Conservation (phyloP, 2,329 filamentous ascomycete species). For the Coleophoma eucalyptorum region DNA sequence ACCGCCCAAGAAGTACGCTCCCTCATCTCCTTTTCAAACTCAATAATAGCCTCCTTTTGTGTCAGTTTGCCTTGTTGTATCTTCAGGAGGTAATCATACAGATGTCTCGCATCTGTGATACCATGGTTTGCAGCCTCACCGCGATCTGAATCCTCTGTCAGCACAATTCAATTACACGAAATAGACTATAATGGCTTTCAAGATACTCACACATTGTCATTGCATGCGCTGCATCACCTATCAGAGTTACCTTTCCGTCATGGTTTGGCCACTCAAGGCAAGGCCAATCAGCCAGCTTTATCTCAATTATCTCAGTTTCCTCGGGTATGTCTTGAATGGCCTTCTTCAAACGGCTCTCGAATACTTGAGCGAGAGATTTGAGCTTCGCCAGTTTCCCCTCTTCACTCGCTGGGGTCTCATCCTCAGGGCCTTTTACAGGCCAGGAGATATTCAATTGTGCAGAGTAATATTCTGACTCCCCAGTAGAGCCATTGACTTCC, state of each 20-base stretch:
- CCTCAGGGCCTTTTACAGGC: slow-evolving; percentile 30
- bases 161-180: background rate
- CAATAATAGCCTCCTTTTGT: slow-evolving; percentile 5
- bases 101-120: slow-evolving; percentile 45
- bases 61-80: slow-evolving; percentile 9
- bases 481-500: slow-evolving; percentile 11
- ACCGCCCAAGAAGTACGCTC: slow-evolving; percentile 41
- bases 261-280: slow-evolving; percentile 28
- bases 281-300: slow-evolving; percentile 47
- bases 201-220: slow-evolving; percentile 54
- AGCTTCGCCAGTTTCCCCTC: slow-evolving; percentile 37
- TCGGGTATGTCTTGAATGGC: slow-evolving; percentile 36
- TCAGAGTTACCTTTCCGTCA: slow-evolving; percentile 38
- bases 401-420: slow-evolving; percentile 36
- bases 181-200: background rate
- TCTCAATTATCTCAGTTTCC: slow-evolving; percentile 37
- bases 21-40: slow-evolving; percentile 42
- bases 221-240: slow-evolving; percentile 52
- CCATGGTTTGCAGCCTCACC: slow-evolving; percentile 56
- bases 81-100: slow-evolving; percentile 29
- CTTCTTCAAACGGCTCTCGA: slow-evolving; percentile 45
- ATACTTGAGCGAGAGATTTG: slow-evolving; percentile 37
- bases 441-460: slow-evolving; percentile 34
- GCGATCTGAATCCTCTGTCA: slow-evolving; percentile 36
- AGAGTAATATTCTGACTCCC: slow-evolving; percentile 9